Evolutionary conservation across 768 basidiomycete species (phyloP), one percentile per base, ranked within the genome.

Genomic region (Suillus placidus): DNA sequence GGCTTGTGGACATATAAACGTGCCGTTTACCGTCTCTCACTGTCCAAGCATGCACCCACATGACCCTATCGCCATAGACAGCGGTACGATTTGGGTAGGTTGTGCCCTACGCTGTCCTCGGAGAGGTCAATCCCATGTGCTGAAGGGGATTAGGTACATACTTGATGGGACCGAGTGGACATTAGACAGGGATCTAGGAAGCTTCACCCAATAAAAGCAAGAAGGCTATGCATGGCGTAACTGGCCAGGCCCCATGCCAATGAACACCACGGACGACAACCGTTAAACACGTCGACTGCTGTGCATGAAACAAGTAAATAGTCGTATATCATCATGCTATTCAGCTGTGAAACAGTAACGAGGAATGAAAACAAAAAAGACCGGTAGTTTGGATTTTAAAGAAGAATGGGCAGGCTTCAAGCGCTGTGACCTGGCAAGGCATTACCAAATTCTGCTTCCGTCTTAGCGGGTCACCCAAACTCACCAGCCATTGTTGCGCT

Each of bases 401-500:
- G 54, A 55, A 34, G 34, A 55, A 55, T 55, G 34, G 66, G 63
- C 26, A 71, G 23, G 60, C 64, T 62, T 67, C 74, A 74, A 74
- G 75, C 76, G 75, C 75, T 76, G 76, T 75, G 73, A 72, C 75
- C 72, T 60, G 76, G 75, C 75, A 76, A 77, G 74, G 73, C 76
- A 73, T 72, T 74, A 67, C 70, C 76, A 74, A 73, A 69, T 77
- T 78, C 75, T 73, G 74, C 65, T 69, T 71, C 72, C 76, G 76
- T 68, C 72, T 58, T 67, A 69, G 71, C 71, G 72, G 76, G 70
- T 69, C 67, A 66, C 68, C 66, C 72, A 74, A 75, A 68, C 75
- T 74, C 63, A 74, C 71, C 76, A 72, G 78, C 78, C 81, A 79
- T 80, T 80, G 78, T 80, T 77, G 75, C 77, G 74, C 78, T 76